These are phyloP conservation scores for Friedmanniomyces simplex DNA, from an alignment of 495 filamentous ascomycete species.

Conservation along the genomic window DNA sequence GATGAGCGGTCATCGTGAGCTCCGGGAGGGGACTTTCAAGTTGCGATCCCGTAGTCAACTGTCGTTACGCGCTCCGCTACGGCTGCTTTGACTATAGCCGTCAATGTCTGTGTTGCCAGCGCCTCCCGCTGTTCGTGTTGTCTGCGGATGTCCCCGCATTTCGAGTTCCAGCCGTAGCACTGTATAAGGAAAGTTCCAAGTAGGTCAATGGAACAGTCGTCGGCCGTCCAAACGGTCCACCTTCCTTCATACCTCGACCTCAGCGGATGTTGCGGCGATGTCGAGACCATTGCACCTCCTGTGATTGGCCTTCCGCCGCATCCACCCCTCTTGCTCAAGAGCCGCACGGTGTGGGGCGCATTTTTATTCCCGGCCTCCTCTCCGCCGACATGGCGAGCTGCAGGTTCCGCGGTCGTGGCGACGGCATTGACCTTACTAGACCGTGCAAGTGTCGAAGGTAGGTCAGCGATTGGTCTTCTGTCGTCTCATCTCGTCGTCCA, in stretches of 20 bases:
- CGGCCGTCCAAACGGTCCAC: background rate
- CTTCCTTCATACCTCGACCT: background rate
- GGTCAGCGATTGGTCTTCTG: background rate
- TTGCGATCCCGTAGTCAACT: too few relatives aligned
- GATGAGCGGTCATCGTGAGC: too few relatives aligned
- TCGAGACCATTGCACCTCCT: background rate
- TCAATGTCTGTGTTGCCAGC: too few relatives aligned
- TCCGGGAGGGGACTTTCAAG: too few relatives aligned
- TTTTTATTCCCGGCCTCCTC: background rate
- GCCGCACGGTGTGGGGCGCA: background rate
- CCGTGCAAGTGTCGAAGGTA: background rate
- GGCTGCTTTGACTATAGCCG: too few relatives aligned
- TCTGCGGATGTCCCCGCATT: too few relatives aligned
- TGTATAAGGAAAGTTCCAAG: too few relatives aligned
- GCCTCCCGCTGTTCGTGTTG: too few relatives aligned
- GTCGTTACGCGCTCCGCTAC: too few relatives aligned
- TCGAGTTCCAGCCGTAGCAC: too few relatives aligned
- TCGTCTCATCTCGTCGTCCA: background rate
- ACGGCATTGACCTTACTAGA: background rate
- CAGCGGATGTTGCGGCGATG: background rate
- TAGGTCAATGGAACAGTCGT: too few relatives aligned
- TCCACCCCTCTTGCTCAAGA: background rate
- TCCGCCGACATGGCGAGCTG: background rate
- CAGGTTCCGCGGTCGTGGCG: background rate
- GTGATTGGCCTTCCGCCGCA: background rate